Conservation (phyloP, 2,329 filamentous ascomycete genomes). For the Ceratocystis lukuohia region DNA sequence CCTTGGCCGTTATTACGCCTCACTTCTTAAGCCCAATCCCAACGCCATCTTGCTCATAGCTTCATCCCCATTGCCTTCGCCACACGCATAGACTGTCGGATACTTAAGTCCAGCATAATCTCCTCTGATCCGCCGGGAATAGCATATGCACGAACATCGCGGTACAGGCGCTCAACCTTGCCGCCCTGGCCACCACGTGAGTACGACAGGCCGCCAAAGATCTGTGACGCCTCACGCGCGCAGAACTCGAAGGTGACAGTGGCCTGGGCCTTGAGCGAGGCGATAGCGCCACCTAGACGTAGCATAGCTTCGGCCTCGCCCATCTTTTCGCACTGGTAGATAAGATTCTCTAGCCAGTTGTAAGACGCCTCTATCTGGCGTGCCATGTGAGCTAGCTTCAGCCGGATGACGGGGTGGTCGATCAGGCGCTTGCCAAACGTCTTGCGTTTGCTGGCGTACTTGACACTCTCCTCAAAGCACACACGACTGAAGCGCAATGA, state of each 20-base stretch:
- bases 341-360: slow-evolving; percentile 89
- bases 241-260: slow-evolving; percentile 97
- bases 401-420: slow-evolving; percentile 89
- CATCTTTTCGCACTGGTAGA: slow-evolving; percentile 91
- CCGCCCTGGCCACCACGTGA: slow-evolving; percentile 85
- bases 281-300: slow-evolving; percentile 86
- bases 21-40: not conserved
- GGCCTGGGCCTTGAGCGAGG: slow-evolving; percentile 81
- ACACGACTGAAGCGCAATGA: slow-evolving; percentile 89
- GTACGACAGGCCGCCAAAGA: slow-evolving; percentile 90
- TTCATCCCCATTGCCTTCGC: slow-evolving; percentile 93
- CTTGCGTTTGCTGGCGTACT: slow-evolving; percentile 92
- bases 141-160: slow-evolving; percentile 90
- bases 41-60: slow-evolving; percentile 43
- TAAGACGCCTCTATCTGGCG: slow-evolving; percentile 95
- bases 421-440: slow-evolving; percentile 96
- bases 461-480: slow-evolving; percentile 91
- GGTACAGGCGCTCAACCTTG: slow-evolving; percentile 87
- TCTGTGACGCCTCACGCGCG: slow-evolving; percentile 88
- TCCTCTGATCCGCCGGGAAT: slow-evolving; percentile 93
- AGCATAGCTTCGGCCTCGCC: slow-evolving; percentile 90
- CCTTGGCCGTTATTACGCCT: not conserved
- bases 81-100: slow-evolving; percentile 78
- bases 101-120: slow-evolving; percentile 96
- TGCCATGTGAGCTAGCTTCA: slow-evolving; percentile 97